Evolutionary conservation across 2,329 filamentous ascomycete genomes (phyloP), one percentile per base, ranked within the genome.

Genomic region (Pochonia chlamydosporia): DNA sequence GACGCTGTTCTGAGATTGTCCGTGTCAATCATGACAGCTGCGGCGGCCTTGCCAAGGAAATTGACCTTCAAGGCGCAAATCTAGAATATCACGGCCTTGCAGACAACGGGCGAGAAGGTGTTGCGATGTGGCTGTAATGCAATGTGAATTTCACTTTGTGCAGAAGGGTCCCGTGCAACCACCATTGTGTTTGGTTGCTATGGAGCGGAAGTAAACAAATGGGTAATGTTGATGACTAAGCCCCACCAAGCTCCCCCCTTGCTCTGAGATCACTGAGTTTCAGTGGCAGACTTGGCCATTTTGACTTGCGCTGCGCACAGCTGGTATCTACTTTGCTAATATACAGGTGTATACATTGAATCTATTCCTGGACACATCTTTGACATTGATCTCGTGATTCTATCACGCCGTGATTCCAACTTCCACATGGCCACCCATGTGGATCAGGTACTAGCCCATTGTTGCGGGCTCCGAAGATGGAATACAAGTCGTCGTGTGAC

Each of bases 1-100:
- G 83, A 85, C 13, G 83, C 83, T 57, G 81, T 83, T 50, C 75
- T 76, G 39, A 86, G 70, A 59, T 83, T 85, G 36, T 82, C 78
- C 44, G 71, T 67, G 60, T 82, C 79, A 56, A 75, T 71, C 76
- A 79, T 79, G 50, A 48, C 64, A 59, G 48, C 25, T 20, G 21
- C 20, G 10, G 24, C 21, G 24, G 28, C 31, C 23, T 24, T 37
- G 21, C 40, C 16, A 10, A 26, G 25, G 18, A 23, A 18, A 36
- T 26, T 13, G 16, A 18, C 16, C 37, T 28, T 40, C 23, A 33
- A 21, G 20, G 40, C 43, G 28, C 44, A 44, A 14, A 20, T 20
- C 14, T 35, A 6, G 16, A 11, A 33, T 35, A 31, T 9, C 30
- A 24, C 35, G 26, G 13, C 14, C 6, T 5, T 21, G 9, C 35